Base-by-base conservation (phyloP, 305 asterid species). In the Fraxinus dipetala region DNA sequence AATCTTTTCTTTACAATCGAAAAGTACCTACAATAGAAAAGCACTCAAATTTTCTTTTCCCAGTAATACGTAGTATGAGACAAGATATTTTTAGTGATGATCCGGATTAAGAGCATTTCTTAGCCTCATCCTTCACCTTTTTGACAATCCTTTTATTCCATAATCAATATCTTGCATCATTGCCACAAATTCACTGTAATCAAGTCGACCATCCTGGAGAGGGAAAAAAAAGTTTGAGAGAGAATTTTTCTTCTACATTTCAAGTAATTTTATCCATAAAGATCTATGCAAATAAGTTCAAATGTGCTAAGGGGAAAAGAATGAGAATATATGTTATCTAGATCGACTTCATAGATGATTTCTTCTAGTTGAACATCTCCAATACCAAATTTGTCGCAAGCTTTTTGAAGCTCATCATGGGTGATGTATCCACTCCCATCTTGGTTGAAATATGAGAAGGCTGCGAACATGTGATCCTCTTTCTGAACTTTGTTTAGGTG, bases 191-290 rank as follows among this genome's bases (percentile, higher is more conserved):
- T 76, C 79, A 18, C 69, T 76, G 69, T 76, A 76, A 76, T 45
- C 79, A 24, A 76, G 45, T 16, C 79, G 79, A 76, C 79, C 79
- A 76, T 45, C 79, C 79, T 76, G 56, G 59, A 45, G 20, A 76
- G 10, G 11, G 10, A 6, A 45, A 76, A 22, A 22, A 22, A 22
- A 26, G 8, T 36, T 5, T 56, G 28, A 14, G 59, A 20, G 18
- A 20, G 1, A 20, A 56, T 6, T 56, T 56, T 20, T 56, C 28
- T 8, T 18, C 28, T 56, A 20, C 26, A n/a, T 56, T 56, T 56
- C 11, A 0, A 6, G 28, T 56, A 2, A 56, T 56, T 7, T 56
- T 48, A 48, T 48, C 59, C 13, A 6, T 18, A 56, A 56, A 5
- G 0, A 56, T 56, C 67, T 5, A 7, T 3, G 26, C 28, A 56